A percentile compares a stretch with the other conserved stretches of the same genome.
Conservation (phyloP, 2,329 filamentous ascomycete species). For the Eutypa lata region DNA sequence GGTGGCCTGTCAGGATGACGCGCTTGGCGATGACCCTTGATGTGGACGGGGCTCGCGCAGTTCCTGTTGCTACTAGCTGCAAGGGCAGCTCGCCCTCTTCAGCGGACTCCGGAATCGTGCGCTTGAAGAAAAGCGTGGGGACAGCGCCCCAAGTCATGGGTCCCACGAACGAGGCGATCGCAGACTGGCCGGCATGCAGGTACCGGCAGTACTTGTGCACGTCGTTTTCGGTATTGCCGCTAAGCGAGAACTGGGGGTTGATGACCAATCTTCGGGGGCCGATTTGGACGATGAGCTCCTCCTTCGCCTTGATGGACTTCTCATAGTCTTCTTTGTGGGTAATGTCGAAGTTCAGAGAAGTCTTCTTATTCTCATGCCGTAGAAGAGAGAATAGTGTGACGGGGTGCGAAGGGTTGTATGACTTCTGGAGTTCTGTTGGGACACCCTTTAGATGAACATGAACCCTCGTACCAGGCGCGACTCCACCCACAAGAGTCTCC, state of each 20-base stretch:
- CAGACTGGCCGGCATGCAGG: conserved; percentile 85
- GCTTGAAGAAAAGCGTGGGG: conserved; percentile 84
- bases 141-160: conserved; percentile 92
- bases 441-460: conserved; percentile 67
- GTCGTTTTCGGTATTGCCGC: conserved; percentile 90
- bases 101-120: conserved; percentile 35
- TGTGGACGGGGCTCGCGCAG: conserved; percentile 73
- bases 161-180: conserved; percentile 84
- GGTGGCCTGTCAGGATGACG: conserved; percentile 89
- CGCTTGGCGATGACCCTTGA: conserved; percentile 88
- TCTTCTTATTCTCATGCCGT: conserved; percentile 91
- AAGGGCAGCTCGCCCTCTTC: conserved; percentile 51
- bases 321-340: conserved; percentile 76
- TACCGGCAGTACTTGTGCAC: conserved; percentile 96
- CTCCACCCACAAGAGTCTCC: conserved; percentile 85
- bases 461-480: conserved; percentile 79
- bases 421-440: conserved; percentile 39
- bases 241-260: conserved; percentile 85
- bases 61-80: conserved; percentile 81
- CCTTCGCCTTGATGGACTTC: conserved; percentile 82
- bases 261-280: conserved; percentile 83
- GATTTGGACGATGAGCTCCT: conserved; percentile 87
- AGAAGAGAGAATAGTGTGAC: conserved; percentile 81
- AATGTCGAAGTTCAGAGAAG: conserved; percentile 85
- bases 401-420: conserved; percentile 55